A percentile compares a stretch with the other conserved stretches of the same genome.
Conservation (phyloP, 2,329 filamentous ascomycete species). For the Colletotrichum salicis region DNA sequence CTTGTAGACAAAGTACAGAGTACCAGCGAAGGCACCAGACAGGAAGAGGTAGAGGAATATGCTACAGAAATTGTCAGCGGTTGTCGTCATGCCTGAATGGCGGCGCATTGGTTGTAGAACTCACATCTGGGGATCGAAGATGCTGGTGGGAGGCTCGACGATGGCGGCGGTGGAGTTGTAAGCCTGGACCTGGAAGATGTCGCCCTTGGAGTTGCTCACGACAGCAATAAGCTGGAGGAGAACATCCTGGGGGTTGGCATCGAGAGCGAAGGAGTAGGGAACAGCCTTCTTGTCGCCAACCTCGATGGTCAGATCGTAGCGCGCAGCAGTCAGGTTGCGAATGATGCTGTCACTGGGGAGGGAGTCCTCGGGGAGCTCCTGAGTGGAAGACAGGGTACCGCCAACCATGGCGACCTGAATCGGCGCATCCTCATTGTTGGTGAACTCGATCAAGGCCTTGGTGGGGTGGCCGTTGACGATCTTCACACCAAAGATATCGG, state of each 20-base stretch:
- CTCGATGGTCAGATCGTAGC: slow-evolving; percentile 78
- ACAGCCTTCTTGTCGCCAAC: slow-evolving; percentile 80
- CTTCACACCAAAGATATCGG: slow-evolving; percentile 94
- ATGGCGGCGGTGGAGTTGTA: slow-evolving; percentile 87
- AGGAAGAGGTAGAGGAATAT: slow-evolving; percentile 98
- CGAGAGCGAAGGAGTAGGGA: slow-evolving; percentile 86
- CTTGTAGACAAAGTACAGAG: slow-evolving; percentile 96
- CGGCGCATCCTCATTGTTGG: slow-evolving; percentile 82
- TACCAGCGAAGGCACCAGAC: slow-evolving; percentile 78
- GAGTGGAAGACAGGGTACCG: slow-evolving; percentile 74
- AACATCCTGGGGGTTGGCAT: slow-evolving; percentile 93
- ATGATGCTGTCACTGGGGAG: slow-evolving; percentile 68
- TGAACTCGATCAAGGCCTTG: slow-evolving; percentile 82
- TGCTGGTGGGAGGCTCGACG: slow-evolving; percentile 89
- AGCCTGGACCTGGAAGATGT: slow-evolving; percentile 79
- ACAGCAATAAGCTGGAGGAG: slow-evolving; percentile 81
- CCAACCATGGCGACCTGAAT: slow-evolving; percentile 81
- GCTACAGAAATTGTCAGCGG: slow-evolving; percentile 60
- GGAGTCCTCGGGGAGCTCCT: slow-evolving; percentile 60
- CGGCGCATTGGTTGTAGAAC: slow-evolving; percentile 44
- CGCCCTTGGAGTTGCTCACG: slow-evolving; percentile 72
- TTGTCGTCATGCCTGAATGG: slow-evolving; percentile 55
- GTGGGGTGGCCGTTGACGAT: slow-evolving; percentile 92
- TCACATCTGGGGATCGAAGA: slow-evolving; percentile 96
- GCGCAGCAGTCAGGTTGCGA: slow-evolving; percentile 84